These are phyloP conservation scores for Cerioporus squamosus DNA, from an alignment of 1,284 basidiomycete genomes.

Conservation along the genomic window DNA sequence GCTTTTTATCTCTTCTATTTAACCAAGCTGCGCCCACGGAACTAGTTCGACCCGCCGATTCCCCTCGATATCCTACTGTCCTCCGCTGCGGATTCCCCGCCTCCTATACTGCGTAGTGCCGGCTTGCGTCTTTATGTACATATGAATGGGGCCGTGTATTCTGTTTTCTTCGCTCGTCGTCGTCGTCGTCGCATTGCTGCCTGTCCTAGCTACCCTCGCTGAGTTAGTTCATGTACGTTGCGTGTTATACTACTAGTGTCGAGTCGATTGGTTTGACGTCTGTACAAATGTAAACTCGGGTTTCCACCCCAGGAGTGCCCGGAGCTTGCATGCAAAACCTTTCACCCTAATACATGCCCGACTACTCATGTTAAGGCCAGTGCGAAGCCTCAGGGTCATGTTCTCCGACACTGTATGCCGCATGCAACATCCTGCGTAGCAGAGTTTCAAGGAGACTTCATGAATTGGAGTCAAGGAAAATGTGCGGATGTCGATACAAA, in stretches of 20 bases:
- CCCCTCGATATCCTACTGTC: constrained; percentile 10
- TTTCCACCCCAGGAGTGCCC: background rate
- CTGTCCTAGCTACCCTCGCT: constrained; percentile 22
- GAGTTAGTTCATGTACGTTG: constrained; percentile 27
- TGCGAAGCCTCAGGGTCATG: background rate
- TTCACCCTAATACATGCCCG: too few species aligned
- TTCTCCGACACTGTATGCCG: too few species aligned
- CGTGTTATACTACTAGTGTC: constrained; percentile 33
- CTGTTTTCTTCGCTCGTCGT: constrained; percentile 10
- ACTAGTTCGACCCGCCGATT: constrained; percentile 10
- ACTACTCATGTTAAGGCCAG: too few species aligned
- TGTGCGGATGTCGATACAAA: constrained; percentile 3
- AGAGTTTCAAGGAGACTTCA: background rate
- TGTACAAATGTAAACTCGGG: constrained; percentile 20
- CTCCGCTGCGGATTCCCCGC: constrained; percentile 10
- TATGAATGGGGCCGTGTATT: constrained; percentile 17
- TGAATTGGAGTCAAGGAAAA: background rate
- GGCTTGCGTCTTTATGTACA: constrained; percentile 16
- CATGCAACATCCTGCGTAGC: too few species aligned
- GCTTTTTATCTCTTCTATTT: constrained; percentile 31
- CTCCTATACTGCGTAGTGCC: constrained; percentile 11
- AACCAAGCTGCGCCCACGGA: constrained; percentile 15
- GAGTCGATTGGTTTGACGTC: constrained; percentile 21
- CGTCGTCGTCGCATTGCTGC: constrained; percentile 25
- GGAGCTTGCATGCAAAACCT: background rate